Conservation (phyloP, 805 yeast species). For the Candida qinlingensis region DNA sequence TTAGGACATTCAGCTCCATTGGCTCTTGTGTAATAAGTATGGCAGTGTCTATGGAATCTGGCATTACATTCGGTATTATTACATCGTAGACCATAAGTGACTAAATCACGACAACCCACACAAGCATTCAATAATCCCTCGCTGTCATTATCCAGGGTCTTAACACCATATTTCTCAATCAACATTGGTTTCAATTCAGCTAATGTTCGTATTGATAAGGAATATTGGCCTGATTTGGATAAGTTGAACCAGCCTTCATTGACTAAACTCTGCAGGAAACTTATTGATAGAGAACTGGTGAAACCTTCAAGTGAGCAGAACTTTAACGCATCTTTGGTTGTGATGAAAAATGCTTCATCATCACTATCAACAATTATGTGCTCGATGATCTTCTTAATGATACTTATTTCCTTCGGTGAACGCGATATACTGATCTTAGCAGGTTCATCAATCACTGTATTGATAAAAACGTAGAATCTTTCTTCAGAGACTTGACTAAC, state of each 20-base stretch:
- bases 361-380: conserved; percentile 25
- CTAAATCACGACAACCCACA: conserved; percentile 45
- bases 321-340: conserved; percentile 22
- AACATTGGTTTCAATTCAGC: conserved; percentile 44
- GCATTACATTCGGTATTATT: conserved; percentile 28
- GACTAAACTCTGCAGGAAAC: conserved; percentile 34
- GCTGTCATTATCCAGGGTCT: conserved; percentile 13
- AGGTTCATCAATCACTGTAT: conserved; percentile 30
- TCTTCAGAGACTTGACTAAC: conserved; percentile 31
- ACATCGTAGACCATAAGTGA: conserved; percentile 48
- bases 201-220: conserved; percentile 35
- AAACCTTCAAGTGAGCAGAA: conserved; percentile 22
- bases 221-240: conserved; percentile 29
- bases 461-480: conserved; percentile 32
- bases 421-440: conserved; percentile 31
- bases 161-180: conserved; percentile 36
- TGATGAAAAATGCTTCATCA: conserved; percentile 29
- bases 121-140: conserved; percentile 40
- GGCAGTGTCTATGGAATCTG: conserved; percentile 47
- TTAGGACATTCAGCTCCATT: conserved; percentile 31
- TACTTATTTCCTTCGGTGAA: conserved; percentile 34
- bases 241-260: conserved; percentile 51
- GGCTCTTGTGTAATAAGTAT: conserved; percentile 32
- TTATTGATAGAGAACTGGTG: conserved; percentile 35
- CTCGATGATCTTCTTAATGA: conserved; percentile 37